These are phyloP conservation scores for Orbilia quercus DNA, from an alignment of 2,329 filamentous ascomycete species.

Conservation along the genomic window DNA sequence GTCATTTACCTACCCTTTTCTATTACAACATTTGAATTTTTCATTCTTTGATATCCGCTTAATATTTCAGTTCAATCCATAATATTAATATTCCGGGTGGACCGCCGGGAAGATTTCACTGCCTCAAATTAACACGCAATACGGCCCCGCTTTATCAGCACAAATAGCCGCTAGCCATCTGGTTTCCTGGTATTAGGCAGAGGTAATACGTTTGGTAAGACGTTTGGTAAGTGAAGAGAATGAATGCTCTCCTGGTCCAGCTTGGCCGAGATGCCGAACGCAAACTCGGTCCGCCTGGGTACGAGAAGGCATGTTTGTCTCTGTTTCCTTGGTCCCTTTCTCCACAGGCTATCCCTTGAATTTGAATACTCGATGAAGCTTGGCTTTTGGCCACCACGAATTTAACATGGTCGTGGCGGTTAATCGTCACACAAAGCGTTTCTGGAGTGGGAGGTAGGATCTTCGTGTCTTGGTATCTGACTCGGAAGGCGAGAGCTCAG, in stretches of 20 bases:
- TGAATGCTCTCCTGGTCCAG: too few relatives aligned
- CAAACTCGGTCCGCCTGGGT: background rate
- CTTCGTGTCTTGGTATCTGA: background rate
- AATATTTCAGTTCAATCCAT: too few relatives aligned
- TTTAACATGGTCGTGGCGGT: background rate
- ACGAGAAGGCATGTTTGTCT: background rate
- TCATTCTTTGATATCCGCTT: background rate
- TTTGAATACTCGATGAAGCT: background rate
- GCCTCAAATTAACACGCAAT: conserved; percentile 38
- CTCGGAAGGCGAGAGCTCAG: background rate
- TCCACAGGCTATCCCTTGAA: background rate
- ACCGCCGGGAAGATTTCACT: conserved; percentile 19
- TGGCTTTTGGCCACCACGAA: conserved; percentile 7
- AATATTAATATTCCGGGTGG: background rate
- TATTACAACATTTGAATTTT: background rate
- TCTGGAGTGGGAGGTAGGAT: background rate
- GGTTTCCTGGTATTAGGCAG: background rate
- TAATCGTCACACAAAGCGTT: background rate
- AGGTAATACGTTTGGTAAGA: background rate
- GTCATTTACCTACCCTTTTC: background rate
- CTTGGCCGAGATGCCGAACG: background rate
- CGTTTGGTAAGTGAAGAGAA: background rate
- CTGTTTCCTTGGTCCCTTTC: background rate
- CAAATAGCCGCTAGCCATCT: background rate
- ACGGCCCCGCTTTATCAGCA: conserved; percentile 29